Conservation (phyloP, 2,329 filamentous ascomycete genomes). For the Fusarium hostae region DNA sequence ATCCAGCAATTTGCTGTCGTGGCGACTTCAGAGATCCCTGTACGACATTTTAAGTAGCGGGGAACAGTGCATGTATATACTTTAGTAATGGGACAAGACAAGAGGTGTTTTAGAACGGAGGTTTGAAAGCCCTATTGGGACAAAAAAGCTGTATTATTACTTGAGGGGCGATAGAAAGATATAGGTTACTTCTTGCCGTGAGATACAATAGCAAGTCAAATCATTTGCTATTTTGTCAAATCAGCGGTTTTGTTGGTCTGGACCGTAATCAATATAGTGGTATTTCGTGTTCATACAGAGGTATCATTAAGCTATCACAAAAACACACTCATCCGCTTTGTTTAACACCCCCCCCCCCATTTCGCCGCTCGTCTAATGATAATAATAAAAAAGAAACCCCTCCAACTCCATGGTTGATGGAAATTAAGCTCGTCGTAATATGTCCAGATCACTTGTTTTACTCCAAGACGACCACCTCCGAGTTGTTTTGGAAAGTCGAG, state of each 20-base stretch:
- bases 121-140: not conserved
- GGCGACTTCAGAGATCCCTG: constrained; percentile 41
- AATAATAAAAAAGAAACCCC: constrained; percentile 2
- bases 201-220: not conserved
- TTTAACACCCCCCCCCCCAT: constrained; percentile 25
- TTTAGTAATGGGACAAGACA: not conserved
- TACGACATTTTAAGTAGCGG: constrained; percentile 34
- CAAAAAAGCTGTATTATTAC: constrained; percentile 25
- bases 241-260: not conserved
- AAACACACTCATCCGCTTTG: constrained; percentile 39
- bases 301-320: constrained; percentile 48
- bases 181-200: not conserved
- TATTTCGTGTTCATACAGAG: constrained; percentile 43
- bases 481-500: constrained; percentile 1
- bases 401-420: constrained; percentile 30
- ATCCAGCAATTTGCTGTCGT: constrained; percentile 42
- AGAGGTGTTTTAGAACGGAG: not conserved
- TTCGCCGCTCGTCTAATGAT: constrained; percentile 37
- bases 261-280: constrained; percentile 5
- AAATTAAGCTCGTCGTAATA: constrained; percentile 15
- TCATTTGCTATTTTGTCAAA: not conserved
- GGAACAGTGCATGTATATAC: not conserved
- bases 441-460: constrained; percentile 10
- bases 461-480: constrained; percentile 40
- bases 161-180: constrained; percentile 7